Evolutionary conservation across 2,329 filamentous ascomycete genomes (phyloP).

Genomic region (Hymenoscyphus scutula): DNA sequence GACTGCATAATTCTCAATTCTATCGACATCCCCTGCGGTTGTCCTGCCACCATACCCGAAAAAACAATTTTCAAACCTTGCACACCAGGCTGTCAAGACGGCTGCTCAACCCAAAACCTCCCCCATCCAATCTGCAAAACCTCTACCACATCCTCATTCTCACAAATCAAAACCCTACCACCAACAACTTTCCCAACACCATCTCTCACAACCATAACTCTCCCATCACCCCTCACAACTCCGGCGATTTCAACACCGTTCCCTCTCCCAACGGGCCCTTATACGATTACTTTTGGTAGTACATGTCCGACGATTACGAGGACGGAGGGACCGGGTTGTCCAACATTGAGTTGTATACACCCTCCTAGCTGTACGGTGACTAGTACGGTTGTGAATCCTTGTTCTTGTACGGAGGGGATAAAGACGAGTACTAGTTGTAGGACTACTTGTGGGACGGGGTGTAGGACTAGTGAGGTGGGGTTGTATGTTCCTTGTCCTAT

Average conservation of each 20-base stretch:
- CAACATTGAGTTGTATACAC: constrained; percentile 3
- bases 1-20: constrained; percentile 25
- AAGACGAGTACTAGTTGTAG: constrained; percentile 21
- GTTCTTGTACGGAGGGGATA: constrained; percentile 19
- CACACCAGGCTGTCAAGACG: constrained; percentile 15
- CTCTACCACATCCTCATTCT: background rate
- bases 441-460: constrained; percentile 20
- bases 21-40: constrained; percentile 29
- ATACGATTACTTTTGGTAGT: constrained; percentile 17
- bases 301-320: constrained; percentile 13
- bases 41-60: constrained; percentile 27
- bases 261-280: constrained; percentile 8
- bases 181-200: too few relatives aligned
- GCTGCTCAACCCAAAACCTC: constrained; percentile 17
- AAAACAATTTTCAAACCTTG: constrained; percentile 25
- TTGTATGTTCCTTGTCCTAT: background rate
- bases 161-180: too few relatives aligned
- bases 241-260: too few relatives aligned
- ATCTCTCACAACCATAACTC: too few relatives aligned
- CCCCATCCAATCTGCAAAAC: background rate
- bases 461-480: constrained; percentile 13
- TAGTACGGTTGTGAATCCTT: constrained; percentile 12
- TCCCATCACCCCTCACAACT: too few relatives aligned
- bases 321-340: constrained; percentile 7
- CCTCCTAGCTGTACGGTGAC: constrained; percentile 5